Conservation (phyloP, 2,329 filamentous ascomycete species). For the Penicillium sp. region DNA sequence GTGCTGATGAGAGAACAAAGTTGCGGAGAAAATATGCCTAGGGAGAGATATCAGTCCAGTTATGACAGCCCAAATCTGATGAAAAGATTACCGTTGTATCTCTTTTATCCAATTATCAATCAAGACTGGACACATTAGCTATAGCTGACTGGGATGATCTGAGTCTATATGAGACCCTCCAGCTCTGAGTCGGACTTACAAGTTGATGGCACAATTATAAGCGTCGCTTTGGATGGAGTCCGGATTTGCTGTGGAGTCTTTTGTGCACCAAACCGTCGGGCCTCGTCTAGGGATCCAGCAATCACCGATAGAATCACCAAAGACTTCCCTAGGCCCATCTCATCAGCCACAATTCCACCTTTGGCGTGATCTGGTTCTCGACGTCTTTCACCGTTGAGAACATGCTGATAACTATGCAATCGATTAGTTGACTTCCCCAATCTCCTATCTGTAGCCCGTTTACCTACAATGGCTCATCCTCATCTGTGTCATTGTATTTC, state of each 20-base stretch:
- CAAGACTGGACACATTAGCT: not conserved
- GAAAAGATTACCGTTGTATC: not conserved
- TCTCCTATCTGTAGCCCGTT: not conserved
- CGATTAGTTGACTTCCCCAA: not conserved
- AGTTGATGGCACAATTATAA: constrained; percentile 49
- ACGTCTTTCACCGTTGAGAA: not conserved
- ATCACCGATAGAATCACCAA: constrained; percentile 38
- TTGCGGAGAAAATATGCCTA: not conserved
- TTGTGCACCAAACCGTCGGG: constrained; percentile 7
- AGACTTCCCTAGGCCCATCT: constrained; percentile 63
- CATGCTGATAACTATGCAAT: not conserved
- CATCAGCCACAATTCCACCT: constrained; percentile 58
- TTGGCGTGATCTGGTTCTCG: constrained; percentile 4
- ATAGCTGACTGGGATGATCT: not conserved
- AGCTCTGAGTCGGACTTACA: constrained; percentile 33
- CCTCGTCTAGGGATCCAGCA: constrained; percentile 49
- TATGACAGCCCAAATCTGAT: not conserved
- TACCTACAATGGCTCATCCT: constrained; percentile 4
- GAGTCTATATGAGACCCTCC: not conserved
- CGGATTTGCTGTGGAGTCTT: constrained; percentile 38
- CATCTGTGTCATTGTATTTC: constrained; percentile 2
- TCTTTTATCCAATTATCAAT: not conserved
- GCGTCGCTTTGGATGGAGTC: constrained; percentile 27
- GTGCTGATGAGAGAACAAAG: not conserved
- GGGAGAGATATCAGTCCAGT: not conserved